Evolutionary conservation across 1,284 basidiomycete species (phyloP).

Genomic region (Malassezia japonica): DNA sequence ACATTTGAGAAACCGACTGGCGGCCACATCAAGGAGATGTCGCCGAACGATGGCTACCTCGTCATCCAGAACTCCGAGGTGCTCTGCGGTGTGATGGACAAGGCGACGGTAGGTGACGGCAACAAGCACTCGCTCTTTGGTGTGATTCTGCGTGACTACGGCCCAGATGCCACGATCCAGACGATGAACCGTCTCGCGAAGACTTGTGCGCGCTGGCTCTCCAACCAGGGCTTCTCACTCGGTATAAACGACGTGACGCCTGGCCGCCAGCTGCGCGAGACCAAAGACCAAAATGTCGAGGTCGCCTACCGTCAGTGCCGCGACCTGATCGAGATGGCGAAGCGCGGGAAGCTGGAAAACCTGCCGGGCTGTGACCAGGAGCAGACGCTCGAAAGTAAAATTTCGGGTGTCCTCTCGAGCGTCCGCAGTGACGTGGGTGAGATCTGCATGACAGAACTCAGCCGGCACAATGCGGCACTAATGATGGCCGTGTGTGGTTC

Average conservation of each 20-base stretch:
- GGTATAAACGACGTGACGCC: constrained; percentile 99
- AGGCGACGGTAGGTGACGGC: constrained; percentile 91
- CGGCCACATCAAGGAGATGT: constrained; percentile 63
- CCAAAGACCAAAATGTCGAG: constrained; percentile 80
- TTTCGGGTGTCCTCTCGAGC: constrained; percentile 83
- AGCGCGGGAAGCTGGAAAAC: constrained; percentile 85
- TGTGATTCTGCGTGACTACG: constrained; percentile 93
- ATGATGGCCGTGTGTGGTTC: constrained; percentile 99
- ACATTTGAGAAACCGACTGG: constrained; percentile 73
- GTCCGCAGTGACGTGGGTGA: constrained; percentile 94
- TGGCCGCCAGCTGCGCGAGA: constrained; percentile 65
- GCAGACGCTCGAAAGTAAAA: constrained; percentile 88
- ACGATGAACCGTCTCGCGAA: constrained; percentile 97
- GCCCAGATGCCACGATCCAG: constrained; percentile 79
- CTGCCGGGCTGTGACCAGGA: constrained; percentile 94
- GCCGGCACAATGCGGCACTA: constrained; percentile 86
- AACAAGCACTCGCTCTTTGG: constrained; percentile 99
- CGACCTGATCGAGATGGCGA: constrained; percentile 76
- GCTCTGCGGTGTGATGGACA: constrained; percentile 99
- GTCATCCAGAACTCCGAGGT: constrained; percentile 97
- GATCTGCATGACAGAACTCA: constrained; percentile 95
- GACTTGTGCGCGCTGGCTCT: constrained; percentile 86
- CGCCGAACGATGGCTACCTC: constrained; percentile 94
- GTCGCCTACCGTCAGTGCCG: constrained; percentile 80
- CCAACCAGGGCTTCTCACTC: constrained; percentile 93